Base-by-base conservation (phyloP, 2,329 filamentous ascomycete genomes). In the Cladophialophora chaetospira region DNA sequence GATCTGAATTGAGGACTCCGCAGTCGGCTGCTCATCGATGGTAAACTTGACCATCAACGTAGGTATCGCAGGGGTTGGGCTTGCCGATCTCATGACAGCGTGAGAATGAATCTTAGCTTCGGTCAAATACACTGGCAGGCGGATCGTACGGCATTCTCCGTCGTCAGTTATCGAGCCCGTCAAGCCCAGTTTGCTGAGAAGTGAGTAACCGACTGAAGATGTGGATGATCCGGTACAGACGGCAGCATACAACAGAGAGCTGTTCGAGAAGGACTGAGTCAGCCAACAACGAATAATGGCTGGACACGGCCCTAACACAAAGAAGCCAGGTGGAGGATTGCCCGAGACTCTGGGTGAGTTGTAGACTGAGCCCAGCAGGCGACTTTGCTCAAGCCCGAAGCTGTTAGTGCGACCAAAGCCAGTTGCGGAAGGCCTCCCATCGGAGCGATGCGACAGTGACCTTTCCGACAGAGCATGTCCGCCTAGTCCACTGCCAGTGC, bases 221-320 rank as follows among this genome's bases (percentile, higher is more conserved):
- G 85, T 87, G 71, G 92, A 91, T 4, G 94, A 96, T 1, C 93
- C 94, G 2, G 90, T 93, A 72, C 94, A 97, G 2, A 97, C 80
- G 29, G 91, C 92, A 31, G 92, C 94, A 70, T 97, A 97, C 4
- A 97, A 79, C 13, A 97, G 81, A 8, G 91, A 88, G 63, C 88
- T 87, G 69, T 96, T 93, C 11, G 91, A 93, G 74, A 96, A 97
- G 67, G 90, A 87, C 31, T 87, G 88, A 23, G 89, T 93, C 65
- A 97, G 79, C 92, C 94, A 97, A 76, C 94, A 99, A 60, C 94
- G 88, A 55, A 97, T 89, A 64, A 99, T 96, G 26, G 91, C 90
- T 4, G 94, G 94, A 4, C 96, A 91, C 5, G 92, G 88, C 10
- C 93, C 91, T 13, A 97, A 79, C 50, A 96, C 82, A 70, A 91